A percentile compares a stretch with the other conserved stretches of the same genome.
Conservation (phyloP, 345 rosid species). For the Eucalyptus camaldulensis region DNA sequence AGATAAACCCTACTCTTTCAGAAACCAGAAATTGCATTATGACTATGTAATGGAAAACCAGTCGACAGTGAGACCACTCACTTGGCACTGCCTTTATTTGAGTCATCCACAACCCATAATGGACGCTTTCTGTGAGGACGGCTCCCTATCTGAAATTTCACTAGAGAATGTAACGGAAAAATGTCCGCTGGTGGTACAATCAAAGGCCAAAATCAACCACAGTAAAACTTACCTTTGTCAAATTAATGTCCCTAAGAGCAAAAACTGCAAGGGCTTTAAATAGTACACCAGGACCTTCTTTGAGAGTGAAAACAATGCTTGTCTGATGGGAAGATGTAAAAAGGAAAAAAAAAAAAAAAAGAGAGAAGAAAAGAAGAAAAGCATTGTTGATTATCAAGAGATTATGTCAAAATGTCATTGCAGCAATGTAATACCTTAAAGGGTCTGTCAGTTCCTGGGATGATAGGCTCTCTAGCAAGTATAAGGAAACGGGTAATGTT, state of each 20-base stretch:
- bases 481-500: slow-evolving; percentile 82
- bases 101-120: slow-evolving; percentile 68
- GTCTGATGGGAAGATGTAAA: slow-evolving; percentile 33
- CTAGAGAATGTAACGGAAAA: neutral
- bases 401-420: neutral
- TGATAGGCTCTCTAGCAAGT: slow-evolving; percentile 83
- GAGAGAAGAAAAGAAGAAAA: neutral
- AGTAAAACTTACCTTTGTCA: slow-evolving; percentile 47
- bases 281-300: slow-evolving; percentile 87
- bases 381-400: neutral
- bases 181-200: neutral
- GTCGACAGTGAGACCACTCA: slow-evolving; percentile 11
- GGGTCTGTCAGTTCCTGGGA: slow-evolving; percentile 56
- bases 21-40: neutral
- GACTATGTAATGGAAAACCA: neutral
- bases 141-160: slow-evolving; percentile 65
- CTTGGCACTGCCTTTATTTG: slow-evolving; percentile 71
- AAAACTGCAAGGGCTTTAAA: slow-evolving; percentile 91
- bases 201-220: neutral
- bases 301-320: slow-evolving; percentile 88
- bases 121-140: slow-evolving; percentile 75
- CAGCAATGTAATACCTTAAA: slow-evolving; percentile 43
- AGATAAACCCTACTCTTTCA: neutral
- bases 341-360: neutral
- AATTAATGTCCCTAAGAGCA: slow-evolving; percentile 70